Evolutionary conservation across 257 asterid species (phyloP), one percentile per base, ranked within the genome.

Genomic region (Craterostigma plantagineum): DNA sequence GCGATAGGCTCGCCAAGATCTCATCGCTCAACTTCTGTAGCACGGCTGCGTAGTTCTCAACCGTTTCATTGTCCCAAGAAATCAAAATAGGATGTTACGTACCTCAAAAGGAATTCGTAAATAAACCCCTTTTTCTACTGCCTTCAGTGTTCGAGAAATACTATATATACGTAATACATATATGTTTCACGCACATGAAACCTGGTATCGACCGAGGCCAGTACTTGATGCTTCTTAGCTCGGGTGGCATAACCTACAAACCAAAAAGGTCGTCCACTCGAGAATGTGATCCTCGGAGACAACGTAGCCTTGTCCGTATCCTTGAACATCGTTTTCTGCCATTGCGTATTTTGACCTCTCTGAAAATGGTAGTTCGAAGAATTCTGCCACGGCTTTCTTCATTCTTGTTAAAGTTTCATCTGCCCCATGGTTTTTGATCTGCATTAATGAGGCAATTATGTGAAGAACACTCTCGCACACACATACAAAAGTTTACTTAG

Each of bases 301-400:
- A 0, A 64, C 66, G 16, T 58, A 62, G 0, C 52, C 62, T 61
- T 72, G 77, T 38, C 81, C 81, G 16, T 72, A 72, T 44, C 77
- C 76, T 36, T 62, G 69, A 12, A 68, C 9, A 33, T 72, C 73
- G 39, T 65, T 57, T 34, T 54, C 15, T 8, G 68, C 61, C 76
- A 62, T 59, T 7, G 73, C 63, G 41, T 59, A 56, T 34, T 65
- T 72, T 58, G 55, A 61, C 68, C 67, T 71, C 27, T 64, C 70
- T 0, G 13, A 41, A 46, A 67, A 58, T 14, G 81, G 77, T 6
- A 68, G 69, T 34, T 68, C 69, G 7, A 72, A 70, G 45, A 72
- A 72, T 2, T 38, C 33, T n/a, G 38, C 53, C 11, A 53, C 50
- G 8, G 58, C 55, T 30, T 52, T 54, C 58, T 56, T 65, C 63